Percentiles rank a stretch among this genome's conserved stretches.
Conservation (phyloP, 352 stramenopile species). For the Phytophthora uliginosa region DNA sequence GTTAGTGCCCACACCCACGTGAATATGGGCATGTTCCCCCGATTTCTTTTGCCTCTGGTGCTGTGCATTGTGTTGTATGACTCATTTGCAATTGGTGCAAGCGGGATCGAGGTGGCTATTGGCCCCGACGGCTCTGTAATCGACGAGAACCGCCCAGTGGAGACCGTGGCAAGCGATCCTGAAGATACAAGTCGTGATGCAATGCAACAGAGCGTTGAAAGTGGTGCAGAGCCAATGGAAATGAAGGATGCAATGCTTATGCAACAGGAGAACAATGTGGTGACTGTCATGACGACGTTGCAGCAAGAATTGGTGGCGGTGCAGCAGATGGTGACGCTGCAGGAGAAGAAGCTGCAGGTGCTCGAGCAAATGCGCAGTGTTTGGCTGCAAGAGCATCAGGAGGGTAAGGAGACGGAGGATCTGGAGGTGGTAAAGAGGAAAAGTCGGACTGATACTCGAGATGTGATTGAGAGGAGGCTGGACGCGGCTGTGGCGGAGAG, state of each 20-base stretch:
- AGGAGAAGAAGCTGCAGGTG: slow-evolving; percentile 51
- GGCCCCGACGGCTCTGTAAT: slow-evolving; percentile 20
- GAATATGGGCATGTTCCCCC: not conserved
- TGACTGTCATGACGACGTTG: slow-evolving; percentile 22
- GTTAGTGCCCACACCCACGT: not conserved
- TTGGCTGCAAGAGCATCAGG: slow-evolving; percentile 25
- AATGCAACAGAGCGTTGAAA: not conserved
- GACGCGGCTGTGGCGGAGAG: slow-evolving; percentile 20
- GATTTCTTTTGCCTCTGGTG: not conserved
- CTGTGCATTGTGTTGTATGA: not conserved
- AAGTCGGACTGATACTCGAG: not conserved
- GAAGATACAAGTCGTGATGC: not conserved
- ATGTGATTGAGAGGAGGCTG: slow-evolving; percentile 32
- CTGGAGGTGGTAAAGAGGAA: not conserved
- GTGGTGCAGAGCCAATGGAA: not conserved
- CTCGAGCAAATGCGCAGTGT: slow-evolving; percentile 36
- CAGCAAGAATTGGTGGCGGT: slow-evolving; percentile 39
- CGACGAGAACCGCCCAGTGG: slow-evolving; percentile 1
- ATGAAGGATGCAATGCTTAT: not conserved
- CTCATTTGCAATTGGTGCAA: not conserved
- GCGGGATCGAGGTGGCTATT: slow-evolving; percentile 27
- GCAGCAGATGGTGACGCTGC: slow-evolving; percentile 54
- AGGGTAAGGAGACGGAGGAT: slow-evolving; percentile 9
- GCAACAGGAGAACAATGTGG: not conserved
- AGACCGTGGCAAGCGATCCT: not conserved